Percentiles rank a stretch among this genome's conserved stretches.
Conservation (phyloP, 192 early-diverging fungal species). For the Oehlia diaphana region DNA sequence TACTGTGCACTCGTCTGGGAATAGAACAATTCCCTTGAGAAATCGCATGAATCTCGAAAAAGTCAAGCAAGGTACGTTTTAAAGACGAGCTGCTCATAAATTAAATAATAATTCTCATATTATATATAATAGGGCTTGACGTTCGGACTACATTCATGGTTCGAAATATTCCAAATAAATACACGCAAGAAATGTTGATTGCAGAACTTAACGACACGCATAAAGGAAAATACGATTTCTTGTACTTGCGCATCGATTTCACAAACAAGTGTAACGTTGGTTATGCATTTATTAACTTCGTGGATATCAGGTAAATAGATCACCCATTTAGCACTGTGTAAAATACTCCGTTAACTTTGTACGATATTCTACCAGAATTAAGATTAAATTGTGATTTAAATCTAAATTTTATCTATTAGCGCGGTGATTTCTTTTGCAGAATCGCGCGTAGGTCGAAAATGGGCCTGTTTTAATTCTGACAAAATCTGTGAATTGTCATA, state of each 20-base stretch:
- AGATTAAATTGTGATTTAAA: not conserved
- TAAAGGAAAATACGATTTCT: constrained; percentile 66
- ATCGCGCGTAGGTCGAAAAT: constrained; percentile 70
- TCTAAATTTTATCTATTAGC: constrained; percentile 30
- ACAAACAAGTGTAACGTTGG: constrained; percentile 89
- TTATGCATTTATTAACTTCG: constrained; percentile 76
- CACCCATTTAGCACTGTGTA: too few relatives aligned
- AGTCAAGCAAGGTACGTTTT: constrained; percentile 1
- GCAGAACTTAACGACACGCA: constrained; percentile 74
- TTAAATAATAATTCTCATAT: constrained; percentile 28
- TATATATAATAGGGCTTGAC: constrained; percentile 48
- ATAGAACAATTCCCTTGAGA: constrained; percentile 15
- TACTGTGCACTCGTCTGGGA: constrained; percentile 15
- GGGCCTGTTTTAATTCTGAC: constrained; percentile 78
- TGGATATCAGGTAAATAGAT: constrained; percentile 50
- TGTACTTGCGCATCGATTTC: constrained; percentile 88
- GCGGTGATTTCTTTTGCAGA: constrained; percentile 67
- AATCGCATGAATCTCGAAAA: constrained; percentile 19
- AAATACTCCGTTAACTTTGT: too few relatives aligned
- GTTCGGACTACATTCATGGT: constrained; percentile 84
- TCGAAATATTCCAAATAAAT: constrained; percentile 86
- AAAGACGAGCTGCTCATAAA: not conserved
- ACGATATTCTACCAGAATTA: not conserved
- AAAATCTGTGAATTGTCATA: constrained; percentile 75
- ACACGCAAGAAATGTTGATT: constrained; percentile 79